phyloP scores from a whole-genome alignment of 2,329 filamentous ascomycete genomes.

The Lachnellula willkommii region DNA sequence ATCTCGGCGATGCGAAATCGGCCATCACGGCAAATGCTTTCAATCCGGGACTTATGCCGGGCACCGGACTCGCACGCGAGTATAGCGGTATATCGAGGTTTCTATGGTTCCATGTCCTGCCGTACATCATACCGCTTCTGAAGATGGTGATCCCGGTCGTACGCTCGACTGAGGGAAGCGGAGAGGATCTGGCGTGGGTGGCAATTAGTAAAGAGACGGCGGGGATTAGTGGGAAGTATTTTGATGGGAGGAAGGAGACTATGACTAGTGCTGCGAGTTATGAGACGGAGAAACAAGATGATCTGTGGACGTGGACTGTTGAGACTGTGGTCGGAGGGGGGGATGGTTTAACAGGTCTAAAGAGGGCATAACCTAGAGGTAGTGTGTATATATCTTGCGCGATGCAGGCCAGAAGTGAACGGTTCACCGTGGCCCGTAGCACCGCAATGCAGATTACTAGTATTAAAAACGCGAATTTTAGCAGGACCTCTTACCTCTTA shows the following conservation, averaged over 20 bases:
- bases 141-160: constrained; percentile 32
- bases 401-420: too few relatives aligned
- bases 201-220: constrained; percentile 33
- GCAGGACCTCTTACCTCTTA: too few relatives aligned
- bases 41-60: constrained; percentile 46
- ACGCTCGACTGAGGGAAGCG: constrained; percentile 37
- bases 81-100: constrained; percentile 23
- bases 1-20: constrained; percentile 28
- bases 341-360: not conserved
- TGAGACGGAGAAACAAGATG: constrained; percentile 42
- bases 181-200: constrained; percentile 36
- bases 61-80: constrained; percentile 39
- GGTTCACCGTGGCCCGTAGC: too few relatives aligned
- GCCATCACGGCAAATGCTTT: constrained; percentile 38
- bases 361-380: too few relatives aligned
- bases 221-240: constrained; percentile 39
- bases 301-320: constrained; percentile 46
- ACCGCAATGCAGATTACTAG: too few relatives aligned
- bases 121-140: constrained; percentile 34
- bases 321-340: constrained; percentile 24
- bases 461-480: too few relatives aligned
- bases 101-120: constrained; percentile 33
- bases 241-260: constrained; percentile 37
- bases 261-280: constrained; percentile 40
- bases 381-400: too few relatives aligned